Conservation (phyloP, 2,329 filamentous ascomycete genomes). For the Tolypocladium ophioglossoides region DNA sequence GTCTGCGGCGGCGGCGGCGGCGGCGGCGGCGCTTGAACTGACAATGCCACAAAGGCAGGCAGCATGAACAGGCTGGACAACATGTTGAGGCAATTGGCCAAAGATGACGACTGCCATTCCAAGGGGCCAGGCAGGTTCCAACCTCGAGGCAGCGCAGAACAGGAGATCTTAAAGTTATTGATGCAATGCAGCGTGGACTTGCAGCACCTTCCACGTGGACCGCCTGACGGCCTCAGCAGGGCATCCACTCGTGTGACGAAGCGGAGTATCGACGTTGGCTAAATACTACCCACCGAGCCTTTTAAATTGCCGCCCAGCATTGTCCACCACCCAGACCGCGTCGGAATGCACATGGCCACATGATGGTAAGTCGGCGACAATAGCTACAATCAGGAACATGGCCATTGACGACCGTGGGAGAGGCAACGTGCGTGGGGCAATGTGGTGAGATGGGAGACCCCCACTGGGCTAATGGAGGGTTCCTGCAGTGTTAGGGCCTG, state of each 20-base stretch:
- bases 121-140: neutral
- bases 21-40: neutral
- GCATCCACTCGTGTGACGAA: neutral
- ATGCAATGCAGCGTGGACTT: neutral
- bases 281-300: neutral
- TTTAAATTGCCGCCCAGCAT: neutral
- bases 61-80: too few relatives aligned
- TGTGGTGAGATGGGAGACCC: neutral
- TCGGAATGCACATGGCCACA: neutral
- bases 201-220: neutral
- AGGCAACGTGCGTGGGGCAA: neutral
- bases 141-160: neutral
- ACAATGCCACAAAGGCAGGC: neutral
- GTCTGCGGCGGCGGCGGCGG: too few relatives aligned
- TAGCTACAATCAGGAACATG: neutral
- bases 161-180: neutral
- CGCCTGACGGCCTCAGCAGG: neutral
- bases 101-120: neutral
- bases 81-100: neutral
- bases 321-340: neutral
- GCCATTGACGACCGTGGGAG: neutral
- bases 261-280: neutral
- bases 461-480: too few relatives aligned
- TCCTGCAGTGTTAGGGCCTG: too few relatives aligned
- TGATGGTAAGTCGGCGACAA: neutral